These are phyloP conservation scores for Barnettozyma hawaiiensis DNA, from an alignment of 1,139 yeast species.

Conservation along the genomic window DNA sequence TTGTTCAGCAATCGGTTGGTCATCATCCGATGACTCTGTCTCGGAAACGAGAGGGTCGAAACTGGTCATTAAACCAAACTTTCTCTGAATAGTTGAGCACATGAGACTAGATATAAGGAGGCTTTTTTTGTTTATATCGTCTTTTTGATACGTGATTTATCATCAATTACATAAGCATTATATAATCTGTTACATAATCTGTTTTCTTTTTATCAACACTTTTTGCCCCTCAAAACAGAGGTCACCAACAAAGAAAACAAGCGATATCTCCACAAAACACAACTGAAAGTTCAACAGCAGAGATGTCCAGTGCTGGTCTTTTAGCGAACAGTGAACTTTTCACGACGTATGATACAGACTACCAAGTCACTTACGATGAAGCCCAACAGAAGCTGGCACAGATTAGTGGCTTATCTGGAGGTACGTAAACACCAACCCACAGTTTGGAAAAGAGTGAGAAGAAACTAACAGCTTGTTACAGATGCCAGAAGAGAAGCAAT, in stretches of 20 bases:
- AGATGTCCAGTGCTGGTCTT: conserved; percentile 22
- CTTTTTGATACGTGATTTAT: no score
- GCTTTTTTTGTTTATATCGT: no score
- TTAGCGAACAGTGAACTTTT: conserved; percentile 46
- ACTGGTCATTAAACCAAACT: conserved; percentile 15
- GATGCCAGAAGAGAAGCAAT: conserved; percentile 46
- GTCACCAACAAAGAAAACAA: no score
- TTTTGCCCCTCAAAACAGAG: no score
- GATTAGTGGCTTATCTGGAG: conserved; percentile 46
- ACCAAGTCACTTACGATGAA: conserved; percentile 65
- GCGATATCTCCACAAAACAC: no score
- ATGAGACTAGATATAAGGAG: no score
- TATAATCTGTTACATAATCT: no score
- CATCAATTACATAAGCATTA: no score
- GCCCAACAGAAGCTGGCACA: conserved; percentile 61
- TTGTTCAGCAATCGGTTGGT: conserved; percentile 10
- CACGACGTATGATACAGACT: conserved; percentile 66
- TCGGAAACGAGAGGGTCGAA: conserved; percentile 34
- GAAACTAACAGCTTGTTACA: conserved; percentile 12
- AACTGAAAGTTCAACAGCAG: not conserved
- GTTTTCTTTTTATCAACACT: no score
- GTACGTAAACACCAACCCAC: conserved; percentile 32
- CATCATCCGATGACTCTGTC: conserved; percentile 18
- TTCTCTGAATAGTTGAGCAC: no score
- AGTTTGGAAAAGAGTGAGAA: not conserved